Evolutionary conservation across 148 eudicot species (phyloP).

Genomic region (Camellia lanceoleosa): DNA sequence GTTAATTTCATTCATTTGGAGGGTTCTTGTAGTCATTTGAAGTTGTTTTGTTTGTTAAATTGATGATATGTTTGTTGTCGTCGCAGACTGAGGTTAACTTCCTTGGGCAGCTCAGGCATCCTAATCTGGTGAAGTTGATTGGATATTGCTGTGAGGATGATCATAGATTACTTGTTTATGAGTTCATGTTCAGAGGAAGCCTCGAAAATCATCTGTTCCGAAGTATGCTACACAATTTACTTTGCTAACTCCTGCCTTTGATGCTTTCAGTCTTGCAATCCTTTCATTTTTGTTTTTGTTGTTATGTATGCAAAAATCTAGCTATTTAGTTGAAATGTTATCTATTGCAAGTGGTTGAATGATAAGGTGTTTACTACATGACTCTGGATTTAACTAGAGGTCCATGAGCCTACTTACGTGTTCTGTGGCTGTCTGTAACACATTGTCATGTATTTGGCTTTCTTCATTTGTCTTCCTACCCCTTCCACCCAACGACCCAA

Average conservation of each 20-base stretch:
- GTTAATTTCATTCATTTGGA: conserved; percentile 16
- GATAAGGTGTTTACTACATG: neutral
- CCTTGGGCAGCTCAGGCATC: conserved; percentile 91
- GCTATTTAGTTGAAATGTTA: neutral
- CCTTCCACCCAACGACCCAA: too few relatives aligned
- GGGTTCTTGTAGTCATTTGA: neutral
- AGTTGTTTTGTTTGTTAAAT: neutral
- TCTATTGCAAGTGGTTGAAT: neutral
- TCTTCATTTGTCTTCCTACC: too few relatives aligned
- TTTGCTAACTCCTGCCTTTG: conserved; percentile 1
- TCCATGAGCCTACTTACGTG: neutral
- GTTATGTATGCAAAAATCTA: neutral
- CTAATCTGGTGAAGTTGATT: conserved; percentile 86
- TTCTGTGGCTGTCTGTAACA: neutral
- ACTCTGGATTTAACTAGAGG: neutral
- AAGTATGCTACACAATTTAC: conserved; percentile 44
- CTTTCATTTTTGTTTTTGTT: conserved; percentile 9
- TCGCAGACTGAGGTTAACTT: conserved; percentile 86
- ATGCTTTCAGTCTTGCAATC: neutral
- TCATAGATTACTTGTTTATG: conserved; percentile 85
- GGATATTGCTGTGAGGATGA: conserved; percentile 98
- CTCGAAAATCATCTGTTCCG: conserved; percentile 90
- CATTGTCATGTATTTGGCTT: neutral
- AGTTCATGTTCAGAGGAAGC: conserved; percentile 96
- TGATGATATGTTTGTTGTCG: neutral